Evolutionary conservation across 306 rosid genomes (phyloP).

Genomic region (Erythrophleum fordii): DNA sequence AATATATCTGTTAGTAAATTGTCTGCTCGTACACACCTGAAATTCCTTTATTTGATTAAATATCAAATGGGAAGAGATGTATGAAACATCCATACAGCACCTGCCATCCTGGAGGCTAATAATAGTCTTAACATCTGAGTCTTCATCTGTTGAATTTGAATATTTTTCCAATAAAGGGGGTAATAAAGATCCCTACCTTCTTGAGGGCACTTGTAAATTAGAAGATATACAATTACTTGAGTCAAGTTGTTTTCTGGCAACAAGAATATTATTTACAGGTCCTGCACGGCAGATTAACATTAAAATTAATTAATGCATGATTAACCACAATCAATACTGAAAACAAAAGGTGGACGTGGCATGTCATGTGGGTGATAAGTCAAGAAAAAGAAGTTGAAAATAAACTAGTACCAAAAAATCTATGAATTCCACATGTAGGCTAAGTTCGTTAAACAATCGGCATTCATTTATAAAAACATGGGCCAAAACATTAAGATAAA

Average conservation of each 20-base stretch:
- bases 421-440: not conserved
- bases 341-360: not conserved
- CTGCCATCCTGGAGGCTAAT: constrained; percentile 47
- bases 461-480: not conserved
- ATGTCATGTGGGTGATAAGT: not conserved
- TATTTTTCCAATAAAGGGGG: constrained; percentile 70
- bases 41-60: constrained; percentile 62
- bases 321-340: constrained; percentile 25
- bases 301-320: constrained; percentile 11
- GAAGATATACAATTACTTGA: constrained; percentile 37
- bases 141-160: constrained; percentile 51
- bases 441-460: not conserved
- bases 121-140: constrained; percentile 38
- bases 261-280: constrained; percentile 52
- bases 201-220: constrained; percentile 50
- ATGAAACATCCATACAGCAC: constrained; percentile 36
- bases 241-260: constrained; percentile 50
- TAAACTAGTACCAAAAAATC: not conserved
- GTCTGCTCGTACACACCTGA: constrained; percentile 57
- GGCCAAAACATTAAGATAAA: too few relatives aligned
- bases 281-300: constrained; percentile 37
- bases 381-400: not conserved
- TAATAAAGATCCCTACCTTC: constrained; percentile 54
- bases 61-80: constrained; percentile 51
- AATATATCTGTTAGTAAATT: not conserved